Evolutionary conservation across 164 flowering plant genomes (phyloP).

Genomic region (Nelumbo lutea): DNA sequence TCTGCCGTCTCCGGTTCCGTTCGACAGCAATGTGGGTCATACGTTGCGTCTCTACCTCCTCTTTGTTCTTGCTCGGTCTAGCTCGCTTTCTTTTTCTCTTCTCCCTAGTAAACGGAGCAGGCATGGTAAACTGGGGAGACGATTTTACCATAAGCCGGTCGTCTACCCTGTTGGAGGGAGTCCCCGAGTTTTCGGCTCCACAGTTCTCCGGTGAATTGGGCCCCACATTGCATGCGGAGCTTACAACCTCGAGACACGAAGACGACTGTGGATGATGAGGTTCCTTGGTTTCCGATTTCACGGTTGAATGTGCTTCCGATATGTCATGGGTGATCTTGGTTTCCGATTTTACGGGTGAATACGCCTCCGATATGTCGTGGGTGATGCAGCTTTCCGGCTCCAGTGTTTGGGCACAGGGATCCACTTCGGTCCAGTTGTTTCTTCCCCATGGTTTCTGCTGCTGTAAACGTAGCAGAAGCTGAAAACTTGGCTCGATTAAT

Average conservation of each 20-base stretch:
- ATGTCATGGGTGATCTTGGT: constrained; percentile 43
- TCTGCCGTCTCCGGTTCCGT: constrained; percentile 60
- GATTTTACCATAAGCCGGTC: not conserved
- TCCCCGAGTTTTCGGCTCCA: constrained; percentile 5
- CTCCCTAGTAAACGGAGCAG: constrained; percentile 19
- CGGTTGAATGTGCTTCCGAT: constrained; percentile 33
- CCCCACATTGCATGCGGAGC: constrained; percentile 14
- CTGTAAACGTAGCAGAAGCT: constrained; percentile 35
- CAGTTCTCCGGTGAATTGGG: constrained; percentile 10
- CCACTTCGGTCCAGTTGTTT: constrained; percentile 6
- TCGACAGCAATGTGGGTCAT: constrained; percentile 80
- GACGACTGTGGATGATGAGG: constrained; percentile 4
- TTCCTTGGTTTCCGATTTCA: constrained; percentile 28
- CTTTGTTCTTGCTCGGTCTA: constrained; percentile 43
- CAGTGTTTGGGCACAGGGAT: constrained; percentile 3
- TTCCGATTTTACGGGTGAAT: constrained; percentile 44
- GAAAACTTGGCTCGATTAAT: constrained; percentile 36
- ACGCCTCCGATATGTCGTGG: constrained; percentile 27
- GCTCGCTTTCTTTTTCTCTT: constrained; percentile 45
- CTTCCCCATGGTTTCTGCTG: constrained; percentile 29
- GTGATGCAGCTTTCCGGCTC: constrained; percentile 51
- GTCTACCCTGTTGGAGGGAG: not conserved
- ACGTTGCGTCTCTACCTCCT: constrained; percentile 58
- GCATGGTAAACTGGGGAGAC: not conserved
- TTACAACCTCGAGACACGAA: constrained; percentile 9